A percentile compares a stretch with the other conserved stretches of the same genome.
phyloP scores from a whole-genome alignment of 768 basidiomycete genomes.

The Lactifluus rugatus region DNA sequence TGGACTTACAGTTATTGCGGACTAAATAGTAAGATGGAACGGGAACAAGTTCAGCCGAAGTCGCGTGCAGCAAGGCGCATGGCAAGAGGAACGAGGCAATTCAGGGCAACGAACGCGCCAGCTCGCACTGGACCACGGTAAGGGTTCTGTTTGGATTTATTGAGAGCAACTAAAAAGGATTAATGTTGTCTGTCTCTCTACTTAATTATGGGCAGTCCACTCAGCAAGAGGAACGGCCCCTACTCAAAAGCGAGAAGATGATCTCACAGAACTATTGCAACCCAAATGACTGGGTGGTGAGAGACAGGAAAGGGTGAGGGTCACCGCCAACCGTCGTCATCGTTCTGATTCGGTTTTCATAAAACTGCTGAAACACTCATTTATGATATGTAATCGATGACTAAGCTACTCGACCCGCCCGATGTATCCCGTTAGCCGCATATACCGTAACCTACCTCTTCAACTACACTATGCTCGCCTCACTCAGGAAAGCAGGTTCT shows the following conservation, averaged over 20 bases:
- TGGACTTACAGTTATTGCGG: too few species aligned
- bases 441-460: neutral
- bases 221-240: conserved; percentile 14
- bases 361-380: conserved; percentile 2
- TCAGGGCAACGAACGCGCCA: too few species aligned
- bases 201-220: conserved; percentile 76
- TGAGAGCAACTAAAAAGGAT: neutral
- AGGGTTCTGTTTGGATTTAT: neutral
- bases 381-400: conserved; percentile 34
- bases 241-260: conserved; percentile 26
- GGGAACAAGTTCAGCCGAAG: neutral
- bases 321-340: conserved; percentile 65
- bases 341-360: conserved; percentile 39
- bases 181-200: conserved; percentile 70
- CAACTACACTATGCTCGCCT: conserved; percentile 46
- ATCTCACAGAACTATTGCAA: conserved; percentile 53
- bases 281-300: conserved; percentile 36
- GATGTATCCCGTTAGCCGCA: too few species aligned
- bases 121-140: too few species aligned
- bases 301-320: conserved; percentile 53
- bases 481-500: conserved; percentile 53
- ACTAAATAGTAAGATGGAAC: neutral
- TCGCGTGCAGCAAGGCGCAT: neutral
- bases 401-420: conserved; percentile 21
- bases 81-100: neutral